Conservation (phyloP, 2,329 filamentous ascomycete genomes). For the Gyromitra esculenta region DNA sequence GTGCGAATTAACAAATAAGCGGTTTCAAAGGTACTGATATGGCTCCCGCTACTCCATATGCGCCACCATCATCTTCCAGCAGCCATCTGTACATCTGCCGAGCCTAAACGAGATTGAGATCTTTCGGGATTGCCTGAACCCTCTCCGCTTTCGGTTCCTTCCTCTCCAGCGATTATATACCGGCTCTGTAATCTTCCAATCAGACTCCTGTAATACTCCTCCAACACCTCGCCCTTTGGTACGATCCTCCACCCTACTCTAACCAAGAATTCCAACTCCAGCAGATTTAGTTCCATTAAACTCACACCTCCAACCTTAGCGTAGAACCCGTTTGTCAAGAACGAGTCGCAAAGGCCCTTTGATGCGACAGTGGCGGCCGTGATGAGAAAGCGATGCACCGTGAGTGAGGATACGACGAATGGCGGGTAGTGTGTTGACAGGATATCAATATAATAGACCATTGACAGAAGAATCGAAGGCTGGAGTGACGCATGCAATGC, state of each 20-base stretch:
- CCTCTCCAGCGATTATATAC: slow-evolving; percentile 65
- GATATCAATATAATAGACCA: slow-evolving; percentile 99
- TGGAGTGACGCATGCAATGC: slow-evolving; percentile 93
- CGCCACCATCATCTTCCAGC: slow-evolving; percentile 26
- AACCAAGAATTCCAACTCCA: slow-evolving; percentile 93
- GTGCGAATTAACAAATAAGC: slow-evolving; percentile 35
- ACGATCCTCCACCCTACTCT: slow-evolving; percentile 97
- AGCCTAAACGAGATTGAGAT: slow-evolving; percentile 1
- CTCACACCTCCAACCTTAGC: slow-evolving; percentile 92
- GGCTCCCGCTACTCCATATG: slow-evolving; percentile 27
- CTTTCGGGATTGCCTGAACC: not conserved
- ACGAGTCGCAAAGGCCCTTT: slow-evolving; percentile 94
- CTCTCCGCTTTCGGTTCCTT: slow-evolving; percentile 16
- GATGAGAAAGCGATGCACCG: slow-evolving; percentile 96
- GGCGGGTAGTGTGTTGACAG: slow-evolving; percentile 90
- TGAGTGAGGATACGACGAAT: slow-evolving; percentile 95
- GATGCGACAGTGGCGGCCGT: slow-evolving; percentile 94
- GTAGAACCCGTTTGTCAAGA: slow-evolving; percentile 98
- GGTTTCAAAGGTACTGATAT: slow-evolving; percentile 32
- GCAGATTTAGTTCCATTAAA: slow-evolving; percentile 83
- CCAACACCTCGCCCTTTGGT: slow-evolving; percentile 89
- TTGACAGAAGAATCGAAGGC: slow-evolving; percentile 92
- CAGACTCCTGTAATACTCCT: slow-evolving; percentile 90
- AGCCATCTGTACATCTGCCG: slow-evolving; percentile 41
- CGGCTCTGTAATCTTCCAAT: slow-evolving; percentile 72